phyloP scores from a whole-genome alignment of 768 basidiomycete genomes.

The Lentinula guzmanii region DNA sequence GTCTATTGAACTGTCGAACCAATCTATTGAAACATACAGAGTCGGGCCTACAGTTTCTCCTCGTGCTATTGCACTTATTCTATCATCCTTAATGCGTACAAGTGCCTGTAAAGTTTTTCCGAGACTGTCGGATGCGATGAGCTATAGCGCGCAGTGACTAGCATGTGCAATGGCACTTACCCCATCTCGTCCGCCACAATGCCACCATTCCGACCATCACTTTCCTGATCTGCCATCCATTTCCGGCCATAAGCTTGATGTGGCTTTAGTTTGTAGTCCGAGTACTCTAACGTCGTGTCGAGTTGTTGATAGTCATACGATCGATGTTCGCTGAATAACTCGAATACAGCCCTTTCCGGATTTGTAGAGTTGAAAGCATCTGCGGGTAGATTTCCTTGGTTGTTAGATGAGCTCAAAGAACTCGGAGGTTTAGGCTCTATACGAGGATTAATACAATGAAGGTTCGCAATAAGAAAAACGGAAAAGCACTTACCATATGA shows the following conservation, averaged over 20 bases:
- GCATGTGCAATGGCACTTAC: constrained; percentile 26
- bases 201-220: constrained; percentile 73
- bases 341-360: background rate
- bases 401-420: background rate
- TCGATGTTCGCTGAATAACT: background rate
- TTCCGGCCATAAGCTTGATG: constrained; percentile 81
- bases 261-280: constrained; percentile 56
- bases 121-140: constrained; percentile 33
- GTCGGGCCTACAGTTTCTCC: constrained; percentile 26
- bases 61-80: constrained; percentile 60
- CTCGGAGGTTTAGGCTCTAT: background rate
- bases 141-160: background rate
- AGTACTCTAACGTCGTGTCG: background rate
- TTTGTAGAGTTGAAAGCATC: background rate
- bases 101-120: constrained; percentile 92
- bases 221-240: constrained; percentile 87
- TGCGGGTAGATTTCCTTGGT: background rate
- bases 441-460: background rate
- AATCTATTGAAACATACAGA: background rate
- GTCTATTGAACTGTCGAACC: background rate
- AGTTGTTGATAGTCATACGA: background rate
- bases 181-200: constrained; percentile 93
- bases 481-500: background rate
- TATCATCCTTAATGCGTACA: constrained; percentile 79
- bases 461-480: background rate